Evolutionary conservation across 2,329 filamentous ascomycete genomes (phyloP).

Genomic region (Ophiocordyceps australis): DNA sequence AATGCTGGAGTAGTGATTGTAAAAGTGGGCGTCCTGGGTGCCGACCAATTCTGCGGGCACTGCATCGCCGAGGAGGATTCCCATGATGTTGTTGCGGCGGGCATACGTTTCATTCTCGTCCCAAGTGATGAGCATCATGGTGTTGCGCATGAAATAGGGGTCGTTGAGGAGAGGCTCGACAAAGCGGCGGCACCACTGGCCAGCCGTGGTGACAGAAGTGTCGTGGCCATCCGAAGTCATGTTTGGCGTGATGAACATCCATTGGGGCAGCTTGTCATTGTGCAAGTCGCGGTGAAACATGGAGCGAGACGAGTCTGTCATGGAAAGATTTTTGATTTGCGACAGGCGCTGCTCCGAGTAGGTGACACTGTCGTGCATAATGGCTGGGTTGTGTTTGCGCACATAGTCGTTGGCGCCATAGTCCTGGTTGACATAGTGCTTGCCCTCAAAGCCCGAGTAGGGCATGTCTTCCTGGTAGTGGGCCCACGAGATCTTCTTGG

Average conservation of each 20-base stretch:
- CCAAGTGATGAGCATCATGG: conserved; percentile 59
- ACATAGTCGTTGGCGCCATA: conserved; percentile 60
- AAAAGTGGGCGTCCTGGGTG: conserved; percentile 50
- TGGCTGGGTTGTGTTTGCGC: conserved; percentile 57
- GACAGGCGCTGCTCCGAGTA: conserved; percentile 38
- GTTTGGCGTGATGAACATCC: conserved; percentile 55
- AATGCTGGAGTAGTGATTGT: conserved; percentile 55
- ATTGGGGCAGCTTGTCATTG: conserved; percentile 47
- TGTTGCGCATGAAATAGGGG: conserved; percentile 55
- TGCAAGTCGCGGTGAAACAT: conserved; percentile 50
- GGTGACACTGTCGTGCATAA: conserved; percentile 49
- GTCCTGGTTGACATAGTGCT: conserved; percentile 41
- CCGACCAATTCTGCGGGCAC: conserved; percentile 45
- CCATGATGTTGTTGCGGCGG: conserved; percentile 49
- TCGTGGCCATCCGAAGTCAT: conserved; percentile 68
- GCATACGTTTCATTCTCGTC: conserved; percentile 61
- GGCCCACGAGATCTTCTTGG: conserved; percentile 46
- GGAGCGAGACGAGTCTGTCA: conserved; percentile 20
- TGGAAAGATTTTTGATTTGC: conserved; percentile 52
- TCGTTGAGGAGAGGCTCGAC: conserved; percentile 52
- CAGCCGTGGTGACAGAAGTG: conserved; percentile 48
- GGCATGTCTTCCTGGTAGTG: conserved; percentile 67
- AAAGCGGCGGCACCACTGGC: conserved; percentile 49
- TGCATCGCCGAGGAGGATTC: conserved; percentile 57
- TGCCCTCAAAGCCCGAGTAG: conserved; percentile 54